Evolutionary conservation across 139 green algal genomes (phyloP).

Genomic region (Chlorella sp.): DNA sequence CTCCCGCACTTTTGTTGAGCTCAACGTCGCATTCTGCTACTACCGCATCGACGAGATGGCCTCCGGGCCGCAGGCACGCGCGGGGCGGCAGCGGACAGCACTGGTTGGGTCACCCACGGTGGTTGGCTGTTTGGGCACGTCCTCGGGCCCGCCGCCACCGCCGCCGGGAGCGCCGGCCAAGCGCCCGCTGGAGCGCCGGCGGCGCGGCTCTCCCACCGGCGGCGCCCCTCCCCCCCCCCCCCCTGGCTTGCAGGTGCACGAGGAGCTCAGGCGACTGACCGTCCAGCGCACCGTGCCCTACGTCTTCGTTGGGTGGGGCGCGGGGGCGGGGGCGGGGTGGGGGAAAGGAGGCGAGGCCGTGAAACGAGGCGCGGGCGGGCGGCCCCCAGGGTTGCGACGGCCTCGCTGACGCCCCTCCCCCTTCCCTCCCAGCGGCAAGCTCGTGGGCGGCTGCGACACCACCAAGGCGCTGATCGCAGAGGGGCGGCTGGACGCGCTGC

Average conservation of each 20-base stretch:
- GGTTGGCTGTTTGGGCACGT: background rate
- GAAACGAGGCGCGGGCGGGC: background rate
- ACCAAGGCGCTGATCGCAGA: conserved; percentile 38
- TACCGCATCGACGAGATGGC: conserved; percentile 35
- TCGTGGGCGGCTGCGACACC: conserved; percentile 52
- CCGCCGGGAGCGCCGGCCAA: background rate
- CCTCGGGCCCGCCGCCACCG: background rate
- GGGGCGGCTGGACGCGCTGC: conserved; percentile 38
- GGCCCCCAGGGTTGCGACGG: background rate
- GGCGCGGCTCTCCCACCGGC: background rate
- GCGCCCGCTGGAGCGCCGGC: background rate
- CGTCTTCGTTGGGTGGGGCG: background rate
- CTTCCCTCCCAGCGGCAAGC: background rate
- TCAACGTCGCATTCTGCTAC: conserved; percentile 25
- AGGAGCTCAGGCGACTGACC: conserved; percentile 40
- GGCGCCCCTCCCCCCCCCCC: background rate
- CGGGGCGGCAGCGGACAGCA: background rate
- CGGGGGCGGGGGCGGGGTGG: background rate
- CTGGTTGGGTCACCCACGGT: background rate
- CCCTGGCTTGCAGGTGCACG: conserved; percentile 12
- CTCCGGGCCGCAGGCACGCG: background rate
- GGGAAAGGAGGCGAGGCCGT: background rate
- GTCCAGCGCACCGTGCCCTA: conserved; percentile 49
- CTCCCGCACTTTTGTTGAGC: conserved; percentile 11
- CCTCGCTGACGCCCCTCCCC: background rate